A percentile compares a stretch with the other conserved stretches of the same genome.
These are phyloP conservation scores for Rubia yunnanensis DNA, from an alignment of 257 asterid genomes.

Conservation along the genomic window DNA sequence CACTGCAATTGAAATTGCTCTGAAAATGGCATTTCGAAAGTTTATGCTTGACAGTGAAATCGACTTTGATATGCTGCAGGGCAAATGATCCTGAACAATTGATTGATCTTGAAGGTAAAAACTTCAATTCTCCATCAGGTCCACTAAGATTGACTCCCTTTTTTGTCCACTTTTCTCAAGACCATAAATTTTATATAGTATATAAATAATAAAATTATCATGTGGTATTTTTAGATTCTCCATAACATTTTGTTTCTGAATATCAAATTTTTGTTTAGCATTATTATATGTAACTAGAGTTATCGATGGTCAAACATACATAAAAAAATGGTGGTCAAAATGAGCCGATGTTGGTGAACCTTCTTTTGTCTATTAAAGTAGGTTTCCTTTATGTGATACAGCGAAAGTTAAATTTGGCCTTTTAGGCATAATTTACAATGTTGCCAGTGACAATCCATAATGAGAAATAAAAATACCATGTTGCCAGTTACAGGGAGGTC, in stretches of 20 bases:
- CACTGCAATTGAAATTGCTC: constrained; percentile 92
- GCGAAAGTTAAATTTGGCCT: neutral
- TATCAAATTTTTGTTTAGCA: no score
- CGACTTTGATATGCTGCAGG: constrained; percentile 27
- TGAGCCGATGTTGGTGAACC: no score
- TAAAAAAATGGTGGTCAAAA: no score
- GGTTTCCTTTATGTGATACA: neutral
- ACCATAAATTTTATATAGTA: no score
- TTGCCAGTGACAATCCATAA: neutral
- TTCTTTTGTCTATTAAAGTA: neutral
- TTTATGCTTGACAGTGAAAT: constrained; percentile 56
- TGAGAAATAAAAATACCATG: neutral
- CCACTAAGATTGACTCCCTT: no score
- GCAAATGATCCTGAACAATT: constrained; percentile 15
- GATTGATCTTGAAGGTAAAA: constrained; percentile 68
- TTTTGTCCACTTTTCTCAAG: neutral
- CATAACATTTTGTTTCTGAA: no score
- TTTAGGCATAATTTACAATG: neutral
- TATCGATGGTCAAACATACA: no score
- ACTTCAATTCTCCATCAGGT: no score
- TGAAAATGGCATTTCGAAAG: constrained; percentile 94
- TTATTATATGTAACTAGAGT: no score
- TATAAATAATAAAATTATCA: no score
- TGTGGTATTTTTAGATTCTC: no score
- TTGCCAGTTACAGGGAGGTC: neutral